Evolutionary conservation across 345 rosid species (phyloP).

Genomic region (Gossypioides kirkii): DNA sequence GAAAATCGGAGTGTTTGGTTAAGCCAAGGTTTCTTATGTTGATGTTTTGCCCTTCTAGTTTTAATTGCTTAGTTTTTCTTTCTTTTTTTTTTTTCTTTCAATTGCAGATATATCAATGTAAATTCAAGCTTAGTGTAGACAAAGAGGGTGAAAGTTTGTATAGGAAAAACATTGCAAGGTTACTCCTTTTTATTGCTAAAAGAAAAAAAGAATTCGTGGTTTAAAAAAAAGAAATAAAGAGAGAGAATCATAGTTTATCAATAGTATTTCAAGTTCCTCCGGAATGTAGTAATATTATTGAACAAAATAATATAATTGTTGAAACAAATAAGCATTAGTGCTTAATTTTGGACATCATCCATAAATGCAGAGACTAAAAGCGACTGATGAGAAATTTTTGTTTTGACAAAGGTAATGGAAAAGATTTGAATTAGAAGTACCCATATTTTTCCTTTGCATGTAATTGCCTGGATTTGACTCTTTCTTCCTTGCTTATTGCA

Average conservation of each 20-base stretch:
- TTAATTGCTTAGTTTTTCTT: background rate
- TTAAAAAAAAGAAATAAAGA: too few relatives aligned
- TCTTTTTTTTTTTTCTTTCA: background rate
- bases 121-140: background rate
- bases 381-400: background rate
- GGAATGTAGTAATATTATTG: too few relatives aligned
- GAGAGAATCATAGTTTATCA: too few relatives aligned
- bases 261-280: too few relatives aligned
- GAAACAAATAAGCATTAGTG: background rate
- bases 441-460: background rate
- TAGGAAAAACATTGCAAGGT: background rate
- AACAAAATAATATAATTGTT: too few relatives aligned
- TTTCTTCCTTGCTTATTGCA: background rate
- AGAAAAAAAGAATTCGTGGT: too few relatives aligned
- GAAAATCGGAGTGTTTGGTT: too few relatives aligned
- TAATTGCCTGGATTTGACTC: too few relatives aligned
- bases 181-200: background rate
- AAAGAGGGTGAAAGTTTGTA: too few relatives aligned
- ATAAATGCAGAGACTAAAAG: constrained; percentile 2
- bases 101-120: background rate
- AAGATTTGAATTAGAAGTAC: too few relatives aligned
- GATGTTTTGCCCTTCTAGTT: too few relatives aligned
- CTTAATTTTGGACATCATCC: background rate
- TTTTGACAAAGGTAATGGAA: background rate
- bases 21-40: too few relatives aligned